Evolutionary conservation across 2,329 filamentous ascomycete species (phyloP).

Genomic region (Clathrospora elynae): DNA sequence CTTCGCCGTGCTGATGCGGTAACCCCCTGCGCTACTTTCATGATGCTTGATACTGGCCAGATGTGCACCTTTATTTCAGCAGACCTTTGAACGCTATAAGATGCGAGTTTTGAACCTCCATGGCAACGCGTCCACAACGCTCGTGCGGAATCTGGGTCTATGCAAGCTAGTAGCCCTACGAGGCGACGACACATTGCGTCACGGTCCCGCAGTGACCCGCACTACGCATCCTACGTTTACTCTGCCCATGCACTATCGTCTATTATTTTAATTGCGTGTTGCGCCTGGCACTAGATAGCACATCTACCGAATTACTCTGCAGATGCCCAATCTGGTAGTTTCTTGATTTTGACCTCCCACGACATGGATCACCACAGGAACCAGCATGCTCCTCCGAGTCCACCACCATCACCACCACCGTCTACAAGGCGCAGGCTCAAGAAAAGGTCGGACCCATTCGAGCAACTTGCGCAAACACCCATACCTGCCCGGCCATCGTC

Average conservation of each 20-base stretch:
- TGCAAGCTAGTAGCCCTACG: conserved; percentile 16
- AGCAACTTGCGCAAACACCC: conserved; percentile 34
- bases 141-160: conserved; percentile 15
- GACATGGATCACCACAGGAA: too few species aligned
- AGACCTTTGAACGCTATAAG: not conserved
- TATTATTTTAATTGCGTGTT: too few species aligned
- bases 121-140: conserved; percentile 5
- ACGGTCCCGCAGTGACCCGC: conserved; percentile 13
- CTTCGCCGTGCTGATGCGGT: not conserved
- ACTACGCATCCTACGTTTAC: not conserved
- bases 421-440: conserved; percentile 25
- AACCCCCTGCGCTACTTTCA: not conserved
- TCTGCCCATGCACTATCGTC: not conserved
- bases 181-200: conserved; percentile 17
- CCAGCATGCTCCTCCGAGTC: conserved; percentile 31
- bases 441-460: conserved; percentile 40
- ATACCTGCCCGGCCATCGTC: conserved; percentile 30
- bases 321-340: too few species aligned
- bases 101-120: not conserved
- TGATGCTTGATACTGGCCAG: not conserved
- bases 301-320: too few species aligned
- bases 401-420: conserved; percentile 39
- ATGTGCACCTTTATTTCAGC: not conserved
- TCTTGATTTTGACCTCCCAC: too few species aligned
- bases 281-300: too few species aligned